phyloP scores from a whole-genome alignment of 805 yeast species.

The Jamesozyma lodderae region DNA sequence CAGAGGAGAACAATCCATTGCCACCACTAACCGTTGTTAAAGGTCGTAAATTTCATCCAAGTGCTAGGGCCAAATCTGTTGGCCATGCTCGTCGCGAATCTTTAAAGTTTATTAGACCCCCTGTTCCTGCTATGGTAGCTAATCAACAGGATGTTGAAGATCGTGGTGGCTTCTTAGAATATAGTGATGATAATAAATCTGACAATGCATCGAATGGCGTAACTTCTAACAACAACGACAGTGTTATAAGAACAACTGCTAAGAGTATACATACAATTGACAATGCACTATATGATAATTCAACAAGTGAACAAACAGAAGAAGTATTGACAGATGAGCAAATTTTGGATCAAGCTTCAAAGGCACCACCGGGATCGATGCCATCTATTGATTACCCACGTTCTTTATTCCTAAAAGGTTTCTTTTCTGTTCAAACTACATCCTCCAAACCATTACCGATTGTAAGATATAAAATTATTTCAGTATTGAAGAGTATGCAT shows the following conservation, averaged over 20 bases:
- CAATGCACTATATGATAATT: neutral
- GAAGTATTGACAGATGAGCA: conserved; percentile 39
- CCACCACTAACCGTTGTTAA: conserved; percentile 19
- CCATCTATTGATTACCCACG: conserved; percentile 91
- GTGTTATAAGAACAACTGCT: neutral
- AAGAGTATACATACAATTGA: neutral
- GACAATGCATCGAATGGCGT: conserved; percentile 34
- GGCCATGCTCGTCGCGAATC: conserved; percentile 60
- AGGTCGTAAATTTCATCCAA: conserved; percentile 50
- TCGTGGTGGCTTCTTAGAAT: conserved; percentile 36
- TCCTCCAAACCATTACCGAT: conserved; percentile 87
- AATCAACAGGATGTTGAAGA: conserved; percentile 25
- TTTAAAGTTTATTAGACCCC: conserved; percentile 31
- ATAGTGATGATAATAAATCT: conserved; percentile 44
- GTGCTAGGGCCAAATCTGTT: conserved; percentile 80
- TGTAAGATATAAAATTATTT: conserved; percentile 74
- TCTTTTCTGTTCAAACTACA: conserved; percentile 89
- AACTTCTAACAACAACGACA: conserved; percentile 5
- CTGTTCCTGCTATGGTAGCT: conserved; percentile 23
- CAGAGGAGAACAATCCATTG: conserved; percentile 19
- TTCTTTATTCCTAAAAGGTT: conserved; percentile 84
- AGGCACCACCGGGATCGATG: conserved; percentile 71
- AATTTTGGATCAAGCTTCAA: conserved; percentile 39
- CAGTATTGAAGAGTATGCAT: conserved; percentile 64
- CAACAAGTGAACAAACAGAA: neutral